These are phyloP conservation scores for Delitschia confertaspora DNA, from an alignment of 495 filamentous ascomycete genomes.

Conservation along the genomic window DNA sequence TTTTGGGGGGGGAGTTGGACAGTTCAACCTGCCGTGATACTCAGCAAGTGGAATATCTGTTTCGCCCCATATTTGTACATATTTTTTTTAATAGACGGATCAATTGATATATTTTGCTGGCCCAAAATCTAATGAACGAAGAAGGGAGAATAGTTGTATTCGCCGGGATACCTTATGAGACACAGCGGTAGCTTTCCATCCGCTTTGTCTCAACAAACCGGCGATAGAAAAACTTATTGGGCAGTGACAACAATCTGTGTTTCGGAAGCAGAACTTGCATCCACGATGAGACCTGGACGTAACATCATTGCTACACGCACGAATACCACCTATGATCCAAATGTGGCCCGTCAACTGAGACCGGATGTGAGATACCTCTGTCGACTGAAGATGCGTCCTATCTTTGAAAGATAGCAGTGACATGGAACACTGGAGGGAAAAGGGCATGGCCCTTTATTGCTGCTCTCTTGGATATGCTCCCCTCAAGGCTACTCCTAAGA, in stretches of 20 bases:
- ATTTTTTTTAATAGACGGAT: background rate
- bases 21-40: background rate
- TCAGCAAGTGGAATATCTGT: background rate
- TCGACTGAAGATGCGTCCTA: no score
- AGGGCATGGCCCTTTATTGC: no score
- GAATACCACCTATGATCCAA: no score
- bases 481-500: no score
- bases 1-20: background rate
- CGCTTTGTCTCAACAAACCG: slow-evolving; percentile 15
- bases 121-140: background rate
- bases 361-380: no score
- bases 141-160: background rate
- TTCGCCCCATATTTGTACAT: background rate
- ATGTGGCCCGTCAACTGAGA: no score
- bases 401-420: no score
- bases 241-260: slow-evolving; percentile 17
- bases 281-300: slow-evolving; percentile 11
- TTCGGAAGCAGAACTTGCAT: background rate
- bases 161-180: slow-evolving; percentile 14
- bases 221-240: slow-evolving; percentile 8
- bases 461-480: no score
- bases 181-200: slow-evolving; percentile 2
- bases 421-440: no score
- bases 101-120: background rate
- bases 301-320: slow-evolving; percentile 17